Evolutionary conservation across 1,284 basidiomycete species (phyloP).

Genomic region (Cystobasidium pallidum): DNA sequence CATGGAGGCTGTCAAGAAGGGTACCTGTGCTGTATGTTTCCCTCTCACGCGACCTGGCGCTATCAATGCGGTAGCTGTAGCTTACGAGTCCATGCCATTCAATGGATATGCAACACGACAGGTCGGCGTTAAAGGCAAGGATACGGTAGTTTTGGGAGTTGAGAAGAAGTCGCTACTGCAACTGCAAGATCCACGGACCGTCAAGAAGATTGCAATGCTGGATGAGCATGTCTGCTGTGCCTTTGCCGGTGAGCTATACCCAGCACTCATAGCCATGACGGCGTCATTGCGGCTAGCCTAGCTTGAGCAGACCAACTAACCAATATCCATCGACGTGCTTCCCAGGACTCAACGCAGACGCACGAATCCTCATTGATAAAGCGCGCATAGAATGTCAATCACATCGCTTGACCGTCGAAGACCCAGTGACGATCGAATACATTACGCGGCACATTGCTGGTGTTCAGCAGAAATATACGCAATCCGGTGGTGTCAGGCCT

Average conservation of each 20-base stretch:
- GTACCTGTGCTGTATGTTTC: conserved; percentile 84
- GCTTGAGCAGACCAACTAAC: no score
- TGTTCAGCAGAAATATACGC: conserved; percentile 89
- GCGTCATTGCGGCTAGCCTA: no score
- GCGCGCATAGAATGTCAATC: conserved; percentile 97
- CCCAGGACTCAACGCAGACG: conserved; percentile 92
- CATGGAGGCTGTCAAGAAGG: conserved; percentile 91
- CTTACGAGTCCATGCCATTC: conserved; percentile 25
- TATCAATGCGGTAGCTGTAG: conserved; percentile 1
- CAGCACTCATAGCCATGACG: no score
- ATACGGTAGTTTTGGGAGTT: conserved; percentile 94
- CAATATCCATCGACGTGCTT: conserved; percentile 19
- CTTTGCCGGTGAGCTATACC: conserved; percentile 78
- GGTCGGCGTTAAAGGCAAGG: conserved; percentile 94
- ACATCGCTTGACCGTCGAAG: conserved; percentile 95
- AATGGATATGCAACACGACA: conserved; percentile 56
- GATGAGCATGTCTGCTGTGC: conserved; percentile 98
- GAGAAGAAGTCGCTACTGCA: conserved; percentile 97
- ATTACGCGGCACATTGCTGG: conserved; percentile 97
- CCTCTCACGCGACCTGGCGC: not conserved
- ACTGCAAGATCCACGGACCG: conserved; percentile 95
- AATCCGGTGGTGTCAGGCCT: conserved; percentile 97
- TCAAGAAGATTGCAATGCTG: conserved; percentile 96
- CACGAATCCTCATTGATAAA: conserved; percentile 96
- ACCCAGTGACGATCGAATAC: conserved; percentile 97